Conservation (phyloP, 305 asterid species). For the Coffea humblotiana region DNA sequence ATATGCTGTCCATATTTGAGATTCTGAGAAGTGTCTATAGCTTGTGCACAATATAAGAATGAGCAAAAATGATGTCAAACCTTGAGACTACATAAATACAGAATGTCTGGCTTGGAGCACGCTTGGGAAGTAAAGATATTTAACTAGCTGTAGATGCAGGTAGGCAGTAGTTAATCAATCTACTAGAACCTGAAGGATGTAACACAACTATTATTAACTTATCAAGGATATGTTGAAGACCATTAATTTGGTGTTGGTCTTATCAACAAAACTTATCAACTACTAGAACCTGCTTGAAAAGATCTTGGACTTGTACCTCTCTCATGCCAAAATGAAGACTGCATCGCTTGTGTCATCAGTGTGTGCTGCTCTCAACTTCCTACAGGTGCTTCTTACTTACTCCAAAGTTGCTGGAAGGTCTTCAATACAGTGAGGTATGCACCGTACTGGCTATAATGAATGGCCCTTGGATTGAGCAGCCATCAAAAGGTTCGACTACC, state of each 20-base stretch:
- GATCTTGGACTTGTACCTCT: neutral
- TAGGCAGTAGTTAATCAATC: neutral
- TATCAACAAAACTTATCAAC: too few species aligned
- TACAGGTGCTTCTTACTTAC: slow-evolving; percentile 95
- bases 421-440: slow-evolving; percentile 84
- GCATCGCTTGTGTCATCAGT: neutral
- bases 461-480: slow-evolving; percentile 97
- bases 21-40: neutral
- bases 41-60: neutral
- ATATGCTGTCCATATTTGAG: neutral
- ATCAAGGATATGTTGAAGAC: neutral
- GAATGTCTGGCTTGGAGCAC: neutral
- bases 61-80: neutral
- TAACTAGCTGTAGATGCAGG: neutral
- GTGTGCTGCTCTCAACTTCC: slow-evolving; percentile 8
- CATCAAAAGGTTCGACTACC: slow-evolving; percentile 71
- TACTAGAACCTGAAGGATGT: neutral
- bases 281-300: neutral
- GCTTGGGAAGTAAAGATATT: neutral
- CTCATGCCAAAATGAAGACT: neutral
- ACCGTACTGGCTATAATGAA: slow-evolving; percentile 83
- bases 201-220: too few species aligned
- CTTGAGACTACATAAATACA: neutral
- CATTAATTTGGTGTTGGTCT: neutral
- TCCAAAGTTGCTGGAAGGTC: slow-evolving; percentile 82